These are phyloP conservation scores for Friedmanniomyces endolithicus DNA, from an alignment of 495 filamentous ascomycete species.

Conservation along the genomic window DNA sequence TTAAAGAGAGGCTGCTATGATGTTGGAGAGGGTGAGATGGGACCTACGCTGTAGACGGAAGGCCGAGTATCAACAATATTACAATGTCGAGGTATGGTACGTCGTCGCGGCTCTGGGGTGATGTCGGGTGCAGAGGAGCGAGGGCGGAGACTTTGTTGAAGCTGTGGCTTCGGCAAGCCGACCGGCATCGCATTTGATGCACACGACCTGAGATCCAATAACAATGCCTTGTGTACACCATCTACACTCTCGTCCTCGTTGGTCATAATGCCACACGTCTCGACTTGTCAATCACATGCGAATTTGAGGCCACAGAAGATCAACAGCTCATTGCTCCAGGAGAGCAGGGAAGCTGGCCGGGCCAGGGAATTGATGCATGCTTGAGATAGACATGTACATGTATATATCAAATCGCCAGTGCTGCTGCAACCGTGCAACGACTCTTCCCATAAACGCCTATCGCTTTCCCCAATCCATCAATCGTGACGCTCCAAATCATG, in stretches of 20 bases:
- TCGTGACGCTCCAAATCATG: background rate
- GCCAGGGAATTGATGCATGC: no score
- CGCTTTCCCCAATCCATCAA: background rate
- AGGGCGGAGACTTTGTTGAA: background rate
- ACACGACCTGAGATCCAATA: no score
- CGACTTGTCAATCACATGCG: no score
- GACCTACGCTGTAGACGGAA: slow-evolving; percentile 3
- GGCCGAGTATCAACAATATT: no score
- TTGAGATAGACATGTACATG: background rate
- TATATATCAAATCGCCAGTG: no score
- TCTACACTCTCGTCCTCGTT: no score
- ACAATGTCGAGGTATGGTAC: background rate
- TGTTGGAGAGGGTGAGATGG: background rate
- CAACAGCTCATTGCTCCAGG: no score
- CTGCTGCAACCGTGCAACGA: background rate
- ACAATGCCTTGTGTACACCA: no score
- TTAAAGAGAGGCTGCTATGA: background rate
- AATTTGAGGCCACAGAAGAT: no score
- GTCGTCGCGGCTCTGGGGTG: background rate
- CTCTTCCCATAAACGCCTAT: background rate
- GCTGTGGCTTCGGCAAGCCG: background rate
- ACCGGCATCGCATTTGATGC: background rate
- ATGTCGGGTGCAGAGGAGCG: background rate
- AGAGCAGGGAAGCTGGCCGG: no score
- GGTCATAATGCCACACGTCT: no score